Conservation (phyloP, 208 protist genomes). For the Leptomonas pyrrhocoris region DNA sequence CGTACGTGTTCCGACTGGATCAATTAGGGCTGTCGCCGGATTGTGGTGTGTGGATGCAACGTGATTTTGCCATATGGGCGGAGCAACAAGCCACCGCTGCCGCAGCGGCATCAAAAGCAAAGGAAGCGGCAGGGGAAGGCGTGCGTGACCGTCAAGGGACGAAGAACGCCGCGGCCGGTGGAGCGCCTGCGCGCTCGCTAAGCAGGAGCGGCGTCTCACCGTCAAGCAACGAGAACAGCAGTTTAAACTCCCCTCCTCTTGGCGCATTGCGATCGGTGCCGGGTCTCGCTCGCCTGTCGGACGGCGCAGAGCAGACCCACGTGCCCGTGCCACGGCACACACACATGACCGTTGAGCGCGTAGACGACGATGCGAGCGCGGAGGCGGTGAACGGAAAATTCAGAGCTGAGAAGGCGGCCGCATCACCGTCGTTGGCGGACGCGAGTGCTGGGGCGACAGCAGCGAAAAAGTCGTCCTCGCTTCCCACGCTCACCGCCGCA, state of each 20-base stretch:
- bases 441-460: neutral
- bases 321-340: slow-evolving; percentile 21
- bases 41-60: slow-evolving; percentile 26
- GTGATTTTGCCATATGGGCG: neutral
- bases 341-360: slow-evolving; percentile 17
- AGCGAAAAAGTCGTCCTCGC: neutral
- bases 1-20: slow-evolving; percentile 54
- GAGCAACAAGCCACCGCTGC: neutral
- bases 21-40: slow-evolving; percentile 5
- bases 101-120: neutral
- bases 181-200: neutral
- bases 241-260: neutral
- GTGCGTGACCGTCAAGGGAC: no score
- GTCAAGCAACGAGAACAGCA: neutral
- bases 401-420: no score
- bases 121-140: neutral
- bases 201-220: neutral
- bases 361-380: neutral
- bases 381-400: neutral
- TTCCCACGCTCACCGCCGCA: neutral
- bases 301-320: neutral
- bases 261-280: neutral
- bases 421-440: neutral
- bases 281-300: slow-evolving; percentile 2
- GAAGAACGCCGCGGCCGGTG: no score